Conservation (phyloP, 331 rosid species). For the Phaseolus coccineus region DNA sequence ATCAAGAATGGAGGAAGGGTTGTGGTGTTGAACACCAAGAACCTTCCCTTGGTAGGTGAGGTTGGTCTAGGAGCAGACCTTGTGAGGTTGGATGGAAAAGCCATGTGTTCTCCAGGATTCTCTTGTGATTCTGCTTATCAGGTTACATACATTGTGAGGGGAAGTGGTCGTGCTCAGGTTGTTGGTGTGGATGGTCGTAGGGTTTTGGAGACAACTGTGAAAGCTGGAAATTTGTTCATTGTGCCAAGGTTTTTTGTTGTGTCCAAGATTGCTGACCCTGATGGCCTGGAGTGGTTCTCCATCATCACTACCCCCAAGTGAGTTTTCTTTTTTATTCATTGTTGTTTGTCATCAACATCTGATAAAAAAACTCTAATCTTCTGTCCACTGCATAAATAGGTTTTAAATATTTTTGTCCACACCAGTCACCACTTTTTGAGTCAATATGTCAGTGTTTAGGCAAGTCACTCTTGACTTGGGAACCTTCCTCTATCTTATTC, state of each 20-base stretch:
- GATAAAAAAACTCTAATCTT: background rate
- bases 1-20: conserved; percentile 80
- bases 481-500: background rate
- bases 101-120: conserved; percentile 92
- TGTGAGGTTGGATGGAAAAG: conserved; percentile 75
- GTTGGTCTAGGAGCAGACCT: conserved; percentile 87
- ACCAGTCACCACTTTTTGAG: background rate
- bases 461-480: too few relatives aligned
- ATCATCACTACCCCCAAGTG: conserved; percentile 84
- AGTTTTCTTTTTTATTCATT: conserved; percentile 20
- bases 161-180: conserved; percentile 76
- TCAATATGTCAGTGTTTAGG: too few relatives aligned
- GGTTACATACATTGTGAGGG: conserved; percentile 81
- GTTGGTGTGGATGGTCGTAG: conserved; percentile 76
- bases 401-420: background rate
- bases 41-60: conserved; percentile 87
- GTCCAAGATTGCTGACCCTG: conserved; percentile 77
- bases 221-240: conserved; percentile 81
- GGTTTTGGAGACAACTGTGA: conserved; percentile 76
- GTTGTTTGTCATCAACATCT: background rate
- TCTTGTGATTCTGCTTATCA: conserved; percentile 88
- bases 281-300: conserved; percentile 89
- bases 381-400: background rate
- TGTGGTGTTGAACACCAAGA: conserved; percentile 79
- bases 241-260: conserved; percentile 87